These are phyloP conservation scores for Globisporangium sylvaticum DNA, from an alignment of 352 stramenopile species.

Conservation along the genomic window DNA sequence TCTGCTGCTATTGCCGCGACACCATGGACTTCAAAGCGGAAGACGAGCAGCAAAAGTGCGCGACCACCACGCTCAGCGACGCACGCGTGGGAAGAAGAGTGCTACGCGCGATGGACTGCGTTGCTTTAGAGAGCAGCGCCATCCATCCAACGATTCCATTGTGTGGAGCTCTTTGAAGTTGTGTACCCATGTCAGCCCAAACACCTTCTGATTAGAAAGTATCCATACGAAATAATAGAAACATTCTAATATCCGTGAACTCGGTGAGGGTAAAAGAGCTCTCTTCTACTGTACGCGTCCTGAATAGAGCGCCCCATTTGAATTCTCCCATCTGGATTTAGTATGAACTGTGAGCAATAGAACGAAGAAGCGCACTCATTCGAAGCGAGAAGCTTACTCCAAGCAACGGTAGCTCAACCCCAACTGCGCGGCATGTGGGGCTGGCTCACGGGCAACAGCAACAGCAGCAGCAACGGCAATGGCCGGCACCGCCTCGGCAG, in stretches of 20 bases:
- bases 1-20: not conserved
- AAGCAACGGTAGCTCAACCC: not conserved
- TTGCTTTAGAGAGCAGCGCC: slow-evolving; percentile 21
- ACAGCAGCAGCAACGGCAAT: not conserved
- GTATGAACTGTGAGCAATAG: not conserved
- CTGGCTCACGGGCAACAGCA: slow-evolving; percentile 31
- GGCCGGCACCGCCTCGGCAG: slow-evolving; percentile 16
- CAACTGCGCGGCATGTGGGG: slow-evolving; percentile 27
- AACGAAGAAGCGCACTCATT: not conserved
- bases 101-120: slow-evolving; percentile 28
- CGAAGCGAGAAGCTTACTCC: not conserved
- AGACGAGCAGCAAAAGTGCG: no score
- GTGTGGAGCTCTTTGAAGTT: not conserved
- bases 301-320: not conserved
- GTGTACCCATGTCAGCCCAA: not conserved
- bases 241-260: not conserved
- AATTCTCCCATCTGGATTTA: not conserved
- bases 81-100: slow-evolving; percentile 14
- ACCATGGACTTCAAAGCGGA: not conserved
- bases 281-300: not conserved
- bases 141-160: no score
- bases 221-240: not conserved
- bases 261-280: not conserved
- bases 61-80: not conserved
- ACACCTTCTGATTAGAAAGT: not conserved